A percentile compares a stretch with the other conserved stretches of the same genome.
These are phyloP conservation scores for Auricularia sp. DNA, from an alignment of 768 basidiomycete species.

Conservation along the genomic window DNA sequence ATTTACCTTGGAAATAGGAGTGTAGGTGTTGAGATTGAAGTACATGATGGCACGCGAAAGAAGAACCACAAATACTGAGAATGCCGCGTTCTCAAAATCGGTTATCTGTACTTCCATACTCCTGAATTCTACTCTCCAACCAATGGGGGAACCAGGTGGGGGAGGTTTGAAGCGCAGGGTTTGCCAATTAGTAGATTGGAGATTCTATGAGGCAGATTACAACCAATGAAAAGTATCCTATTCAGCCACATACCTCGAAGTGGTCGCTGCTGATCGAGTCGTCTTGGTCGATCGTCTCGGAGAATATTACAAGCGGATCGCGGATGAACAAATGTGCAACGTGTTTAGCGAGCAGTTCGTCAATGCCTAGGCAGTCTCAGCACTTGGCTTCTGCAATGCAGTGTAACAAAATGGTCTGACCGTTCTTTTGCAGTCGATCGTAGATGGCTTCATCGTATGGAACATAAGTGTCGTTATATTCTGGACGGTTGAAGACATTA, in stretches of 20 bases:
- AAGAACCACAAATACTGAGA: slow-evolving; percentile 87
- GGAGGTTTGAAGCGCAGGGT: slow-evolving; percentile 98
- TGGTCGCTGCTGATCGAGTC: slow-evolving; percentile 83
- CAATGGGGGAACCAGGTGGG: slow-evolving; percentile 82
- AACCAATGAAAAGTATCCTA: no score
- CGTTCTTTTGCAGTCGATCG: slow-evolving; percentile 62
- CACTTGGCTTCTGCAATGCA: no score
- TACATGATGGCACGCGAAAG: slow-evolving; percentile 87
- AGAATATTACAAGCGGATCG: slow-evolving; percentile 91
- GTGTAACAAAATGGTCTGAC: slow-evolving; percentile 29
- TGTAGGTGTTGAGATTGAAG: slow-evolving; percentile 88
- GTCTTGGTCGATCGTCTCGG: slow-evolving; percentile 88
- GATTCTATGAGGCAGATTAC: slow-evolving; percentile 45
- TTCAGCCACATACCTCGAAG: slow-evolving; percentile 65
- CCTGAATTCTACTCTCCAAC: slow-evolving; percentile 97
- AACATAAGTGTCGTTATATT: slow-evolving; percentile 82
- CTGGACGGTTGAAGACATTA: slow-evolving; percentile 76
- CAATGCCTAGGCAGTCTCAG: slow-evolving; percentile 60
- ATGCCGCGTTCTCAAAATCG: slow-evolving; percentile 98
- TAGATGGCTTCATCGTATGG: slow-evolving; percentile 72
- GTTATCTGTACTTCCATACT: slow-evolving; percentile 99
- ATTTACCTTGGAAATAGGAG: slow-evolving; percentile 88
- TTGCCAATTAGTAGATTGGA: slow-evolving; percentile 99
- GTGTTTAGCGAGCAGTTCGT: slow-evolving; percentile 80
- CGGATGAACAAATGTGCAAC: slow-evolving; percentile 94